Base-by-base conservation (phyloP, 2,329 filamentous ascomycete genomes). In the Epichloe sibirici region DNA sequence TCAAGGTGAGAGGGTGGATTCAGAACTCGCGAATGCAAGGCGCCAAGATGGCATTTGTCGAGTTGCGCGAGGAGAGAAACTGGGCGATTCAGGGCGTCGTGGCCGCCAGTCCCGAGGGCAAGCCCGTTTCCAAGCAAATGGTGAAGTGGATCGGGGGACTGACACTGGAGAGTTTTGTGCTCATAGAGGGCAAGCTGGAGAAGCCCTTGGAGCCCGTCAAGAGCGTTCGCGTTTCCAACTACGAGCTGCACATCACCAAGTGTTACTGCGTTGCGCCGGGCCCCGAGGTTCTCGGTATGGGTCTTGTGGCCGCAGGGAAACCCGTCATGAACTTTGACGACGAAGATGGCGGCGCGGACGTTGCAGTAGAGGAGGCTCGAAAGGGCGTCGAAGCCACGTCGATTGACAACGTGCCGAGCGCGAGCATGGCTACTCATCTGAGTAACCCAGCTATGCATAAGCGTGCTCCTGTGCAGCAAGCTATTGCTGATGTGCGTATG, bases 401-500 rank as follows among this genome's bases (percentile, higher is more conserved):
- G 21, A 21, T 48, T 7, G 45, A 48, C 17, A 48, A 48, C 35
- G 45, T 48, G 48, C 88, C 90, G 1, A 78, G 86, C 50, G 90
- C 94, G 34, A 86, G 81, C 55, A 81, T 97, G 67, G 82, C 83
- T 64, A 94, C 89, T 1, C 83, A 91, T 60, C 79, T 96, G 49
- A 86, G 95, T 75, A 95, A 97, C 77, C 83, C 88, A 55, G 88
- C 88, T 50, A 86, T 98, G 73, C 90, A 96, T 72, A 86, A 96
- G 65, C 85, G 93, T 53, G 88, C 89, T 1, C 88, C 90, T 56
- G 86, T 94, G 56, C 94, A 93, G 71, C 88, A 94, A 67, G 89
- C 90, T 54, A 91, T 91, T 62, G 73, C 75, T 69, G 64, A 68
- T 52, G 63, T 70, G 48, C 71, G 73, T 52, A 68, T 73, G 63